Base-by-base conservation (phyloP, 2,329 filamentous ascomycete species). In the Pestalotiopsis sp. region DNA sequence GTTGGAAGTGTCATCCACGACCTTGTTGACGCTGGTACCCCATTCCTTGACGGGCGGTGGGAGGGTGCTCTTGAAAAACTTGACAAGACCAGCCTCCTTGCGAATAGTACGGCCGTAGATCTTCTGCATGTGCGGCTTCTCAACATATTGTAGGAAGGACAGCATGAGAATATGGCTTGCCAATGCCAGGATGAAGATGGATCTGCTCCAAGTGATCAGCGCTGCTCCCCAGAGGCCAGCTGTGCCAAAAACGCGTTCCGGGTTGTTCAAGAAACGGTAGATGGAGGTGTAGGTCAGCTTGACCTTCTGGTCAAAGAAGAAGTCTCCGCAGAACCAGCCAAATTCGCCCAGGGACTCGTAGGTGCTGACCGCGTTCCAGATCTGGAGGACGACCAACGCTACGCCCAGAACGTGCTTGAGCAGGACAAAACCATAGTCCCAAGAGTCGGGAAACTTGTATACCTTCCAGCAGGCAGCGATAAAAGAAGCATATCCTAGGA, bases 311-410 rank as follows among this genome's bases (percentile, higher is more conserved):
- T 98, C 94, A 78, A 96, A 98, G 86, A 99, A 98, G 84, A 98
- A 99, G 79, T 99, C 96, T 20, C 96, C 96, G 77, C 95, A 98
- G 85, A 98, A 98, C 95, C 95, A 99, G 75, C 96, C 96, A 76
- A 98, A 99, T 77, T 99, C 96, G 68, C 96, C 96, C 0, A 99
- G 89, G 2, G 94, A 97, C 65, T 98, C 94, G 79, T 98, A 97
- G 73, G 98, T 95, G 79, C 94, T 98, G 72, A 93, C 85, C 1
- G 94, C 92, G 1, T 95, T 97, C 96, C 96, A 99, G 20, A 97
- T 81, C 77, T 99, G 96, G 65, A 99, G 86, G 12, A 92, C 90
- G 69, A 98, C 90, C 72, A 98, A 84, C 66, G 92, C 89, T 64
- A 88, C 85, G 58, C 96, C 96, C 41, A 98, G 78, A 31, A 98